phyloP scores from a whole-genome alignment of 1,139 yeast species.

The Taphrina confusa region DNA sequence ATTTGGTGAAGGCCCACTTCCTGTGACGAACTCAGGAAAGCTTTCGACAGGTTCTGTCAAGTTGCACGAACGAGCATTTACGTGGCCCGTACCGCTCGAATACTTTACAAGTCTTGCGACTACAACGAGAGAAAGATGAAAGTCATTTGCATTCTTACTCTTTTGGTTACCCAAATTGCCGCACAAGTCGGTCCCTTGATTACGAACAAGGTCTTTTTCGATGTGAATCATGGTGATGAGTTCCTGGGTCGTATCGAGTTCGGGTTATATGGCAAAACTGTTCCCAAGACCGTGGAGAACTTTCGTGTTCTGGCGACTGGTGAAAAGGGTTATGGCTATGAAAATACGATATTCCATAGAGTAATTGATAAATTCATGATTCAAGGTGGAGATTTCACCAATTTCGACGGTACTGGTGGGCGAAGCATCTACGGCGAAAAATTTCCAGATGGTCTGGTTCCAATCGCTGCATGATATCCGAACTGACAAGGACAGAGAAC shows the following conservation, averaged over 20 bases:
- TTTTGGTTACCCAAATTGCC: not conserved
- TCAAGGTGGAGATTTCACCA: conserved; percentile 97
- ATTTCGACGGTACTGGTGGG: conserved; percentile 88
- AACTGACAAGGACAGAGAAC: conserved; percentile 42
- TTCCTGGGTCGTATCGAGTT: conserved; percentile 69
- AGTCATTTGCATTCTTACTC: not conserved
- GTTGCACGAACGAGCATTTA: no score
- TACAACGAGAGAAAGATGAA: not conserved
- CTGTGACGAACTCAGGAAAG: no score
- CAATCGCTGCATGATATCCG: no score
- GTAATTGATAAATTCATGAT: conserved; percentile 78
- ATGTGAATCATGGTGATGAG: conserved; percentile 76
- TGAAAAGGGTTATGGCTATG: conserved; percentile 70
- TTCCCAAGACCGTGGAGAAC: conserved; percentile 92
- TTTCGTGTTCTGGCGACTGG: conserved; percentile 90
- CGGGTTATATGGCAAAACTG: conserved; percentile 84
- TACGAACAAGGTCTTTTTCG: conserved; percentile 65
- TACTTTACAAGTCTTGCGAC: no score
- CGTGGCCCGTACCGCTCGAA: no score
- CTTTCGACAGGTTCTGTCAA: no score
- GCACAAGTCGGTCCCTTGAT: conserved; percentile 36
- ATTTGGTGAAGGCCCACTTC: no score
- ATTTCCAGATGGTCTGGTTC: conserved; percentile 75
- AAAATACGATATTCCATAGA: conserved; percentile 83
- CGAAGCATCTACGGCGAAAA: conserved; percentile 93